Percentiles rank a stretch among this genome's conserved stretches.
These are phyloP conservation scores for Pleurotus citrinopileatus DNA, from an alignment of 768 basidiomycete genomes.

Conservation along the genomic window DNA sequence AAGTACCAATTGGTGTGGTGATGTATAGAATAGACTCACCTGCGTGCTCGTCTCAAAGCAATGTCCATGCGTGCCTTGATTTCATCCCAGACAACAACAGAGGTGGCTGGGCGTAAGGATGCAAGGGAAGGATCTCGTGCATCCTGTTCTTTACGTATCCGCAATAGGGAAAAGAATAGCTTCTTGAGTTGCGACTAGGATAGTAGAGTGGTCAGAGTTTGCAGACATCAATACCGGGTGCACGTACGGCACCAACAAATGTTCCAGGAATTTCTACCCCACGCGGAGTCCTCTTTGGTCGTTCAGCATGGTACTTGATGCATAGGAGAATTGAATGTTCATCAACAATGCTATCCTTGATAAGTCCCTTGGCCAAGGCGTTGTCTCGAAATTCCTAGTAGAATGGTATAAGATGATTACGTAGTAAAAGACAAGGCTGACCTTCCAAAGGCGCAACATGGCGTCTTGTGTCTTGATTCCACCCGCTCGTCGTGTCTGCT, in stretches of 20 bases:
- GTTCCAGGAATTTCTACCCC: constrained; percentile 23
- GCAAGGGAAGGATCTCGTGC: constrained; percentile 18
- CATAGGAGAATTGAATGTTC: constrained; percentile 25
- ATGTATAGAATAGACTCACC: constrained; percentile 8
- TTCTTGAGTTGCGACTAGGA: constrained; percentile 29
- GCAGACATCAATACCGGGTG: not conserved
- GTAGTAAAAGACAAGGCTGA: constrained; percentile 10
- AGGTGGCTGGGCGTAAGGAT: constrained; percentile 15
- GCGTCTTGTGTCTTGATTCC: constrained; percentile 22
- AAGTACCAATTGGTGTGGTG: no score
- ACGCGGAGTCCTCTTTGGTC: constrained; percentile 18
- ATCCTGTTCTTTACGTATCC: constrained; percentile 27
- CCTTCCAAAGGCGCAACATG: constrained; percentile 20
- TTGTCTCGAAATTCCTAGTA: not conserved
- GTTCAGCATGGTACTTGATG: constrained; percentile 22
- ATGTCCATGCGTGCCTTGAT: constrained; percentile 24
- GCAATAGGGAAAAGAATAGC: constrained; percentile 25
- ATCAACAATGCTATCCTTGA: constrained; percentile 25
- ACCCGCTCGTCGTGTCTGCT: constrained; percentile 21
- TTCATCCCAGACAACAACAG: constrained; percentile 23
- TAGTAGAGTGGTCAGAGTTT: not conserved
- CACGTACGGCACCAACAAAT: constrained; percentile 26
- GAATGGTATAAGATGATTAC: not conserved
- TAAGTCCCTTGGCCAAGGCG: constrained; percentile 11
- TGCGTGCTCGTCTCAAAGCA: constrained; percentile 19